Evolutionary conservation across 2,329 filamentous ascomycete species (phyloP).

Genomic region (Aspergillus viridinutans): DNA sequence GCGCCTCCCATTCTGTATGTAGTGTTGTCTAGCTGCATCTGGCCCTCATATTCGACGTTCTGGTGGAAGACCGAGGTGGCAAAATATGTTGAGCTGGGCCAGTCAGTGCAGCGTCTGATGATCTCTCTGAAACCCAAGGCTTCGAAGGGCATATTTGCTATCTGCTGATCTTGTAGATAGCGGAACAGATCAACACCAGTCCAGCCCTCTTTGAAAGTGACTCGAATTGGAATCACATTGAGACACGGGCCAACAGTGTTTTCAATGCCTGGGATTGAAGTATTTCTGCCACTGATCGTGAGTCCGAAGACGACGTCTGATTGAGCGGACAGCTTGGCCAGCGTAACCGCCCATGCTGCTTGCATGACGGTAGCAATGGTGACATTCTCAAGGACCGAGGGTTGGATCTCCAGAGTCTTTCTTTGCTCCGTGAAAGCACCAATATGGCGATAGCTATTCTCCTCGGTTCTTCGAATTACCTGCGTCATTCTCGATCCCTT

Average conservation of each 20-base stretch:
- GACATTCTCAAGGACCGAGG: constrained; percentile 51
- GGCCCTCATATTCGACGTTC: constrained; percentile 32
- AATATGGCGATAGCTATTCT: constrained; percentile 34
- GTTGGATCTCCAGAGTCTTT: constrained; percentile 35
- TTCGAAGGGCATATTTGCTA: constrained; percentile 54
- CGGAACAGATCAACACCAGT: constrained; percentile 51
- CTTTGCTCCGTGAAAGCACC: constrained; percentile 34
- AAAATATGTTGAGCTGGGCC: constrained; percentile 40
- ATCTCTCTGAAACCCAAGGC: constrained; percentile 54
- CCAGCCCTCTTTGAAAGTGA: constrained; percentile 51
- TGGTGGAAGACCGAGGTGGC: constrained; percentile 40
- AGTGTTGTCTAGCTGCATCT: constrained; percentile 36
- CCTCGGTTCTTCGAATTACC: constrained; percentile 29
- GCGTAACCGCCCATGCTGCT: constrained; percentile 61
- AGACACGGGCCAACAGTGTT: constrained; percentile 61
- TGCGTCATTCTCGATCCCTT: constrained; percentile 50
- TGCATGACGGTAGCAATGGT: constrained; percentile 64
- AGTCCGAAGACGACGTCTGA: constrained; percentile 63
- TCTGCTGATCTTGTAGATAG: constrained; percentile 55
- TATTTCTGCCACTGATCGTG: constrained; percentile 62
- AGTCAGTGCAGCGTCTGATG: constrained; percentile 40
- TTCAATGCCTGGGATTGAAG: constrained; percentile 53
- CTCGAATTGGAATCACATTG: constrained; percentile 63
- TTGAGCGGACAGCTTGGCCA: constrained; percentile 51
- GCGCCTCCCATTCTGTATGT: constrained; percentile 37